These are phyloP conservation scores for Apiotrichum veenhuisii DNA, from an alignment of 1,284 basidiomycete species.

Conservation along the genomic window DNA sequence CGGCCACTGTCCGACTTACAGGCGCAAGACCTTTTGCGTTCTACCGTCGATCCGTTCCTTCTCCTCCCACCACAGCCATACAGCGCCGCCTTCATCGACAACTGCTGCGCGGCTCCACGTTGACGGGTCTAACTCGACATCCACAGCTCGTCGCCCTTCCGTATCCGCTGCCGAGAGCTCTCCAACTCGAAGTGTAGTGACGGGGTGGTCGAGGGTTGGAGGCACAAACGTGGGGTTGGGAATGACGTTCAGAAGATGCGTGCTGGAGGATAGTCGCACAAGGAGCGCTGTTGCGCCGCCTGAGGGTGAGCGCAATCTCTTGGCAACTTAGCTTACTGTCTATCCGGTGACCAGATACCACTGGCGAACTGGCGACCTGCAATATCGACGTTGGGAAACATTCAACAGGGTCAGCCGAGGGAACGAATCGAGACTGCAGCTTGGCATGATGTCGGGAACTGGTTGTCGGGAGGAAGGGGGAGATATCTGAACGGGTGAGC, in stretches of 20 bases:
- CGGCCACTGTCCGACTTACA: conserved; percentile 18
- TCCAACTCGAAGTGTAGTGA: conserved; percentile 11
- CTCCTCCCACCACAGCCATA: conserved; percentile 40
- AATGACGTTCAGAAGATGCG: conserved; percentile 23
- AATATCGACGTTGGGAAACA: neutral
- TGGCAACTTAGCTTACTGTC: neutral
- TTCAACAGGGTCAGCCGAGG: conserved; percentile 10
- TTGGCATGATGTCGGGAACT: conserved; percentile 6
- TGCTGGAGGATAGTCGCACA: conserved; percentile 24
- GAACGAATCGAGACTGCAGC: conserved; percentile 14
- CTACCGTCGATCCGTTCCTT: conserved; percentile 17
- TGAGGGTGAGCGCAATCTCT: neutral
- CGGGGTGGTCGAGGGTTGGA: conserved; percentile 3
- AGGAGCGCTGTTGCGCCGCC: conserved; percentile 25
- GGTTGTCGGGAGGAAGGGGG: conserved; percentile 24
- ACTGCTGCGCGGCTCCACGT: conserved; percentile 27
- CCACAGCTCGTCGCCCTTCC: conserved; percentile 28
- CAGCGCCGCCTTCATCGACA: conserved; percentile 38
- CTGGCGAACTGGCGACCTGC: conserved; percentile 5
- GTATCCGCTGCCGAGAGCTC: conserved; percentile 15
- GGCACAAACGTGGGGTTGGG: conserved; percentile 24
- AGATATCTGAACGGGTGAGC: conserved; percentile 24
- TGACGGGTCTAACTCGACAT: conserved; percentile 30
- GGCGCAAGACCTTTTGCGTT: neutral
- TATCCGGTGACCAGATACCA: neutral